Evolutionary conservation across 495 filamentous ascomycete genomes (phyloP), one percentile per base, ranked within the genome.

Genomic region (Neurospora discreta): DNA sequence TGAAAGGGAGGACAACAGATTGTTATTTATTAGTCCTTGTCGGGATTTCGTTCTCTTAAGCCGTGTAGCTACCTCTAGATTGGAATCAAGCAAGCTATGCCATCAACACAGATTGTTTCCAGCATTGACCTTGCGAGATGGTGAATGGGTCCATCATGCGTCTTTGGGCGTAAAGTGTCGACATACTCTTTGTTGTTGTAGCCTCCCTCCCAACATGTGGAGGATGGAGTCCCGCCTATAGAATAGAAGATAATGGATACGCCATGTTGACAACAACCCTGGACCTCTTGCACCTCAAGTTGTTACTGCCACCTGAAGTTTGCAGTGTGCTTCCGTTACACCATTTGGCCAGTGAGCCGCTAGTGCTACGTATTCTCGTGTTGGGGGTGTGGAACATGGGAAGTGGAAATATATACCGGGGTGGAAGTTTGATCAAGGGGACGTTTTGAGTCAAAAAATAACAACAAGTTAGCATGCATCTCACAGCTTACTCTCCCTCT

Each of bases 391-490:
- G 8, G 2, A 2, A 5, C 40, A 5, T 16, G 40, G 40, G 15
- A 18, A 42, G 5, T 5, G 15, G 0, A 5, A 1, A 0, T 18
- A 7, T 42, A 18, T 42, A 42, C 15, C 40, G 40, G 40, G 40
- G n/a, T 18, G 1, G 18, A n/a, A 44, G 15, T 16, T 41, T n/a
- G n/a, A n/a, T n/a, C 40, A 38, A 9, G 7, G 6, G 0, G 0
- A 36, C 0, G 6, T 36, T 5, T 2, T 36, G 4, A 36, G 33
- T 44, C n/a, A n/a, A 33, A n/a, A 33, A 41, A 39, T 15, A 33
- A 36, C 60, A 60, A 70, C 69, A 76, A 44, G 73, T 60, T 74
- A 71, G 16, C 33, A 36, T 36, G 33, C 38, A 40, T 60, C 26
- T 39, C 18, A 52, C 23, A 58, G 39, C 52, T 18, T n/a, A 39